Evolutionary conservation across 148 eudicot species (phyloP).

Genomic region (Persicaria maculosa): DNA sequence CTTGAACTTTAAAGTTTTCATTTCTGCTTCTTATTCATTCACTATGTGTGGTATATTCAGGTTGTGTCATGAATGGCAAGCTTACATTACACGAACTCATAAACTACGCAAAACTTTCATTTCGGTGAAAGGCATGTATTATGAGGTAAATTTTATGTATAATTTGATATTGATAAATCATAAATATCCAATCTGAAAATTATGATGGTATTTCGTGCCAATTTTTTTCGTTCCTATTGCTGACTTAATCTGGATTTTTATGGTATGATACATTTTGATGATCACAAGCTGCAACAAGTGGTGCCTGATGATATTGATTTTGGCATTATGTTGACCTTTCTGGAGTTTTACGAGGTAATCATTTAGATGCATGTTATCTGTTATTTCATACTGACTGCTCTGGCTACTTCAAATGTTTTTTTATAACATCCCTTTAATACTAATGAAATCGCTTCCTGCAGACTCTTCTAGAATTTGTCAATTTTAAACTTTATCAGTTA

Average conservation of each 20-base stretch:
- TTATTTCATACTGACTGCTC: neutral
- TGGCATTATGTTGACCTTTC: slow-evolving; percentile 67
- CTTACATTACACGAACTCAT: slow-evolving; percentile 77
- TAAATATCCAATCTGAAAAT: neutral
- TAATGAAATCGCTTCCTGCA: slow-evolving; percentile 23
- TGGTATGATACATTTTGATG: neutral
- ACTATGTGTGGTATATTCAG: slow-evolving; percentile 22
- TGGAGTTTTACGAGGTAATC: slow-evolving; percentile 84
- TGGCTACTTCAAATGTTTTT: neutral
- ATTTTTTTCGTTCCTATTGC: neutral
- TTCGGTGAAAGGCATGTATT: slow-evolving; percentile 95
- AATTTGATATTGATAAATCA: neutral
- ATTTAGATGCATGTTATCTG: neutral
- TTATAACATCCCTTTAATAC: neutral
- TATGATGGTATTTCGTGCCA: neutral
- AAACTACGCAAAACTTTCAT: slow-evolving; percentile 78
- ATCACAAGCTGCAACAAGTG: slow-evolving; percentile 80
- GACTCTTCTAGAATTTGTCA: slow-evolving; percentile 80
- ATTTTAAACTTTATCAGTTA: slow-evolving; percentile 62
- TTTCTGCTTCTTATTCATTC: no score
- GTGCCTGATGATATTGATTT: slow-evolving; percentile 82
- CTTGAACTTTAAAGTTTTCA: neutral
- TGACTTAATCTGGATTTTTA: neutral
- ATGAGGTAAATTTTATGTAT: slow-evolving; percentile 43
- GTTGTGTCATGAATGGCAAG: slow-evolving; percentile 97